Conservation (phyloP, 345 rosid species). For the Hevea brasiliensis region DNA sequence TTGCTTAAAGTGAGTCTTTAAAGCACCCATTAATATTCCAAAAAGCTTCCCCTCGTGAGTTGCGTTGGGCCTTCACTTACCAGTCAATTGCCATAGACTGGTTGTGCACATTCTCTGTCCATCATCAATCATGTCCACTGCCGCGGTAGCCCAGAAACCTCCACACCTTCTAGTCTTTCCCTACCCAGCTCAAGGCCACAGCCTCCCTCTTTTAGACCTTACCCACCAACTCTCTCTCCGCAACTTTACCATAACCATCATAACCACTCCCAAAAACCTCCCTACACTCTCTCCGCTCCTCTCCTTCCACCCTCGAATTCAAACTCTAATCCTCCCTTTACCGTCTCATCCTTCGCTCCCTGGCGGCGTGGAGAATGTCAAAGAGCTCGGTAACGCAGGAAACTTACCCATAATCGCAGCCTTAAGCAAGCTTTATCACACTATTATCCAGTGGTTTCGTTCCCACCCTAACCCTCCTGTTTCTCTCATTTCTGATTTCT, state of each 20-base stretch:
- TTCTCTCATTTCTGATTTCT: constrained; percentile 71
- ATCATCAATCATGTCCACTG: not conserved
- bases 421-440: constrained; percentile 42
- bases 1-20: too few species aligned
- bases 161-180: constrained; percentile 63
- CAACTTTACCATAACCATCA: constrained; percentile 42
- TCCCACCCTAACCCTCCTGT: constrained; percentile 59
- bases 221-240: constrained; percentile 50
- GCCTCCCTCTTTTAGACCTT: constrained; percentile 52
- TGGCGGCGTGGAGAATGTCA: constrained; percentile 55
- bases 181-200: constrained; percentile 76
- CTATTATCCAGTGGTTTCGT: constrained; percentile 52
- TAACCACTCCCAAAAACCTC: constrained; percentile 57
- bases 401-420: constrained; percentile 43
- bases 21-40: too few species aligned
- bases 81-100: too few species aligned
- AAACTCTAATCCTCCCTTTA: constrained; percentile 41
- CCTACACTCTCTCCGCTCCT: constrained; percentile 48
- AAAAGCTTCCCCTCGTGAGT: too few species aligned
- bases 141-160: not conserved
- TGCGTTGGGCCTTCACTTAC: too few species aligned
- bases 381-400: constrained; percentile 51
- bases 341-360: constrained; percentile 59
- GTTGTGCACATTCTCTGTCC: too few species aligned
- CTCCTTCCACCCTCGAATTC: constrained; percentile 30